phyloP scores from a whole-genome alignment of 2,329 filamentous ascomycete genomes.

The Sporothrix variecibatus region DNA sequence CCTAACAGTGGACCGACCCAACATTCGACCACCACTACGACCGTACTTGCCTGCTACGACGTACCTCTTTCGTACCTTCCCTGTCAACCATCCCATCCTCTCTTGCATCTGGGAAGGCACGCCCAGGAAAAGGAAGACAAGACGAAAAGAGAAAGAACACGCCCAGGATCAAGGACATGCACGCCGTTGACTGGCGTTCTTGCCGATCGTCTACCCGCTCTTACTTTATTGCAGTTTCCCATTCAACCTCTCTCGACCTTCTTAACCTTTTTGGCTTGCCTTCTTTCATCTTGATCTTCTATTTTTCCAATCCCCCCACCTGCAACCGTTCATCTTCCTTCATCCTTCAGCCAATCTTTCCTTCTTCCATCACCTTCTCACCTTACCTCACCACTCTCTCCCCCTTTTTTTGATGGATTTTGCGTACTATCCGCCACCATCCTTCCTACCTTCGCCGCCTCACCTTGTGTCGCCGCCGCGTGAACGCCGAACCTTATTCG shows the following conservation, averaged over 20 bases:
- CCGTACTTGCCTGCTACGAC: not conserved
- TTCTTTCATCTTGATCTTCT: not conserved
- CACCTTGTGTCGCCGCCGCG: not conserved
- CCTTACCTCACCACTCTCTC: not conserved
- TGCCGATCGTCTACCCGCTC: not conserved
- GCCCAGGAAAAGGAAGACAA: not conserved
- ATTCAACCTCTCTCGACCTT: not conserved
- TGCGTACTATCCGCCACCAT: not conserved
- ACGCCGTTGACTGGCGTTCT: not conserved
- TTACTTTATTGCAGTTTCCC: not conserved
- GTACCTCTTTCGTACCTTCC: not conserved
- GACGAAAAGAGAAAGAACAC: not conserved
- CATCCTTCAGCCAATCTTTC: not conserved
- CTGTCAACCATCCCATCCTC: not conserved
- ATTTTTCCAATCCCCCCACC: not conserved
- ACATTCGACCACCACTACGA: not conserved
- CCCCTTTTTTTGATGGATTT: slow-evolving; percentile 3
- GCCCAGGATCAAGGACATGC: not conserved
- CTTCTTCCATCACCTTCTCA: not conserved
- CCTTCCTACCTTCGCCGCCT: not conserved
- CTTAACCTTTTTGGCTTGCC: not conserved
- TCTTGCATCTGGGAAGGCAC: not conserved
- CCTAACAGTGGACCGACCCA: slow-evolving; percentile 5
- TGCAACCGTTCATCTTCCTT: not conserved
- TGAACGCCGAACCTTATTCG: not conserved